phyloP scores from a whole-genome alignment of 805 yeast genomes.

The Starmerella powellii region DNA sequence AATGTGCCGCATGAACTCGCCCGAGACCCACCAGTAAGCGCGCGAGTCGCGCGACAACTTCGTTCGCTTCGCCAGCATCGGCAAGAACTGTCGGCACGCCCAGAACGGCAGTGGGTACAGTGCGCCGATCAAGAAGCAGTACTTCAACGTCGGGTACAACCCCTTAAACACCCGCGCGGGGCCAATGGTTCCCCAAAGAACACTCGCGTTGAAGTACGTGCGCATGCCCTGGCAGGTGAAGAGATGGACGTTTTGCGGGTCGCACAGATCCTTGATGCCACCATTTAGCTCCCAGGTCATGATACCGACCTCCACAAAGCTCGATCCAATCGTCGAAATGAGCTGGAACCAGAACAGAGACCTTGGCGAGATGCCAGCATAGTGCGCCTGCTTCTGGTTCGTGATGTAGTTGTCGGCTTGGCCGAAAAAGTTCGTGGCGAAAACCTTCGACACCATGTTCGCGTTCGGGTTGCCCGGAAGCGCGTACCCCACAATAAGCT shows the following conservation, averaged over 20 bases:
- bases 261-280: slow-evolving; percentile 26
- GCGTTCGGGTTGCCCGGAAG: slow-evolving; percentile 46
- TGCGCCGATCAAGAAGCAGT: slow-evolving; percentile 50
- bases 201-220: slow-evolving; percentile 40
- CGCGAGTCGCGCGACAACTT: slow-evolving; percentile 13
- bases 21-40: slow-evolving; percentile 28
- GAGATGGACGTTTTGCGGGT: slow-evolving; percentile 24
- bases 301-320: slow-evolving; percentile 26
- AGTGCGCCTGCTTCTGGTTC: slow-evolving; percentile 45
- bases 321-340: slow-evolving; percentile 24
- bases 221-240: slow-evolving; percentile 31
- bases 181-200: slow-evolving; percentile 36
- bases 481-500: slow-evolving; percentile 46
- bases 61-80: not conserved
- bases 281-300: slow-evolving; percentile 29
- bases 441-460: slow-evolving; percentile 39
- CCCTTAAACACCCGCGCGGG: slow-evolving; percentile 36
- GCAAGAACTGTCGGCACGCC: slow-evolving; percentile 6
- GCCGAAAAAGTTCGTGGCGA: slow-evolving; percentile 47
- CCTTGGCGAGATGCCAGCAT: slow-evolving; percentile 47
- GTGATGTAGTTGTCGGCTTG: slow-evolving; percentile 51
- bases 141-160: slow-evolving; percentile 48
- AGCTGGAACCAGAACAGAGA: slow-evolving; percentile 42
- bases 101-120: slow-evolving; percentile 23
- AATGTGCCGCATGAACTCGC: slow-evolving; percentile 7